These are phyloP conservation scores for Candida qinlingensis DNA, from an alignment of 805 yeast species.

Conservation along the genomic window DNA sequence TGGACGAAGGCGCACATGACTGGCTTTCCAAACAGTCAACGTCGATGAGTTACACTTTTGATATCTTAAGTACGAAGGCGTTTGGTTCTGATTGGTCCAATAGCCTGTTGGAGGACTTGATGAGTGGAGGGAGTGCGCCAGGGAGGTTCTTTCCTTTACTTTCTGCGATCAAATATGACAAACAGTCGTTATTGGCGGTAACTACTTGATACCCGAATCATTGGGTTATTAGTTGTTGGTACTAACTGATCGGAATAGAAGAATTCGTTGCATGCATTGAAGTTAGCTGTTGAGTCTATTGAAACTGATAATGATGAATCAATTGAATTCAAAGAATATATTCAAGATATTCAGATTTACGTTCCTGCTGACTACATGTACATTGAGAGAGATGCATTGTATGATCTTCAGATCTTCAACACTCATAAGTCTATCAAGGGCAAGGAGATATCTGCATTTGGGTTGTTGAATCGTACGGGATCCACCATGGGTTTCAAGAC, in stretches of 20 bases:
- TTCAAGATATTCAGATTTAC: constrained; percentile 4
- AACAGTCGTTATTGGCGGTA: constrained; percentile 1
- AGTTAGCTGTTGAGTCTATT: not conserved
- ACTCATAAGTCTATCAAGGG: constrained; percentile 1
- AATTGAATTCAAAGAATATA: not conserved
- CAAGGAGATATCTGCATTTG: constrained; percentile 12
- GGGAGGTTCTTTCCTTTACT: not conserved
- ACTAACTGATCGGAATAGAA: not conserved
- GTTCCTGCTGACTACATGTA: constrained; percentile 15
- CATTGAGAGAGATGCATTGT: constrained; percentile 26
- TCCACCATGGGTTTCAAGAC: constrained; percentile 28
- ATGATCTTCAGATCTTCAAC: constrained; percentile 23
- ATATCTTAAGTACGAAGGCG: not conserved
- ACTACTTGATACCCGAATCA: not conserved
- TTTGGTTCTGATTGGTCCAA: not conserved
- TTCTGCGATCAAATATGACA: not conserved
- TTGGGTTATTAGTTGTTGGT: not conserved
- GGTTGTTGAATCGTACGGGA: constrained; percentile 21
- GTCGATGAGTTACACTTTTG: not conserved
- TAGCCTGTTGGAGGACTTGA: constrained; percentile 1
- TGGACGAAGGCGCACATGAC: not conserved
- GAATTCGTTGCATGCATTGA: not conserved
- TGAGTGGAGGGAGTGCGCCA: not conserved
- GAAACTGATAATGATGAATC: not conserved
- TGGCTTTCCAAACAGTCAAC: not conserved